Evolutionary conservation across 2,329 filamentous ascomycete genomes (phyloP).

Genomic region (Fusarium proliferatum): DNA sequence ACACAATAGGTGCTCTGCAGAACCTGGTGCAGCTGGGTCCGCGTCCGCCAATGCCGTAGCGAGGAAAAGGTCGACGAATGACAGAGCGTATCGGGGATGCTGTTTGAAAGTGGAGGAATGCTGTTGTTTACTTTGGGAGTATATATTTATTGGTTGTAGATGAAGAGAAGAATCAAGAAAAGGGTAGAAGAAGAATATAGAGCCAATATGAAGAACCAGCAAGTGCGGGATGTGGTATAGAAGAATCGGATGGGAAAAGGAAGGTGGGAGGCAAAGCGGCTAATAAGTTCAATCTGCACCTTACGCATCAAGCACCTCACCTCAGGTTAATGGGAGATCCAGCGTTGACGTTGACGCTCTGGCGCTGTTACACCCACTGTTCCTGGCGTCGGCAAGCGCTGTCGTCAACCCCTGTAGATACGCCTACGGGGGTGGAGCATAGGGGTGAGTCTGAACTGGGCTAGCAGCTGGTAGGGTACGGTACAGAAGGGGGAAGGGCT

Average conservation of each 20-base stretch:
- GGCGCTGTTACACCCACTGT: slow-evolving; percentile 26
- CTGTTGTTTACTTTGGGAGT: slow-evolving; percentile 4
- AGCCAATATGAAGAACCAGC: slow-evolving; percentile 1
- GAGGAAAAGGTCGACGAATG: slow-evolving; percentile 33
- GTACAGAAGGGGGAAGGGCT: slow-evolving; percentile 1
- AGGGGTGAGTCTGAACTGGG: background rate
- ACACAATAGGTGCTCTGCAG: slow-evolving; percentile 27
- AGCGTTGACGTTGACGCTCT: slow-evolving; percentile 29
- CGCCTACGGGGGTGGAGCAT: slow-evolving; percentile 11
- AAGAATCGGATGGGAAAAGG: slow-evolving; percentile 21
- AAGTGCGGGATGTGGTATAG: slow-evolving; percentile 27
- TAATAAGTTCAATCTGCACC: slow-evolving; percentile 18
- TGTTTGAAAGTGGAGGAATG: slow-evolving; percentile 18
- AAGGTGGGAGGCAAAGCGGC: slow-evolving; percentile 26
- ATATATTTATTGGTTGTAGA: background rate
- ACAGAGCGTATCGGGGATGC: slow-evolving; percentile 30
- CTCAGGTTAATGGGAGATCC: slow-evolving; percentile 15
- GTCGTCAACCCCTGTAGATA: slow-evolving; percentile 16
- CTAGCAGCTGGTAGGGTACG: background rate
- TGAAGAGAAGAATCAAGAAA: background rate
- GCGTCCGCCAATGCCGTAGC: slow-evolving; percentile 34
- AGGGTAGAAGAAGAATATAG: background rate
- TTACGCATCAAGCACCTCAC: slow-evolving; percentile 5
- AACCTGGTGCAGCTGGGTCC: slow-evolving; percentile 42
- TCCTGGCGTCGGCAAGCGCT: slow-evolving; percentile 34